Evolutionary conservation across 2,329 filamentous ascomycete species (phyloP), one percentile per base, ranked within the genome.

Genomic region (Ceratocystiopsis brevicomis): DNA sequence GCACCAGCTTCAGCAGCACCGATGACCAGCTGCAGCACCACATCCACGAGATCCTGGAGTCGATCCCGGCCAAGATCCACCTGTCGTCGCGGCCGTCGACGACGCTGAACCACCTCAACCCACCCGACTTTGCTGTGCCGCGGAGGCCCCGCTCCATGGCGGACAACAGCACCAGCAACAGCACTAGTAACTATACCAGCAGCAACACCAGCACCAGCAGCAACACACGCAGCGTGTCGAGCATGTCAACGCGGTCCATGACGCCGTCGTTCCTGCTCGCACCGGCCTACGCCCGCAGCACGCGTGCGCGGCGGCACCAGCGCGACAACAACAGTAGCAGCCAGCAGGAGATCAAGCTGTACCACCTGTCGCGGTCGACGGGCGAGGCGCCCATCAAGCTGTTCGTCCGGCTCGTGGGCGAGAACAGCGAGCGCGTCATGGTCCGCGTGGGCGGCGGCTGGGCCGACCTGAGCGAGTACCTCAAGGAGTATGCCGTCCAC

Each of bases 371-470:
- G 14, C 76, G 86, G 40, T 78, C 81, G 16, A 85, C 80, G 34
- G 83, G 83, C 45, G 79, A 90, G 50, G 75, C 84, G 13, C 90
- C 90, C 0, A 87, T 95, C 56, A 96, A 95, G 61, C 73, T 98
- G 6, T 93, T 92, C 54, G 87, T 98, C 42, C 81, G 90, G 15
- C 78, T 86, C 2, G 87, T 98, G 3, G 90, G 90, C 41, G 86
- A 94, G 57, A 71, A 76, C 45, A 84, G 83, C 15, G 86, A 96
- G 59, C 77, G 90, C 42, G 86, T 96, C 48, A 96, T 98, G 90
- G 90, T 98, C 9, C 81, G 90, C 34, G 88, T 98, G 13, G 90
- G 90, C 13, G 90, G 90, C 46, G 90, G 90, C n/a, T 98, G 90
- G 90, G 86, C 87, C 14, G 90, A 98, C 59, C 66, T 98, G 17